Conservation (phyloP, 176 grass and related monocot species). For the Echinochloa phyllopogon region DNA sequence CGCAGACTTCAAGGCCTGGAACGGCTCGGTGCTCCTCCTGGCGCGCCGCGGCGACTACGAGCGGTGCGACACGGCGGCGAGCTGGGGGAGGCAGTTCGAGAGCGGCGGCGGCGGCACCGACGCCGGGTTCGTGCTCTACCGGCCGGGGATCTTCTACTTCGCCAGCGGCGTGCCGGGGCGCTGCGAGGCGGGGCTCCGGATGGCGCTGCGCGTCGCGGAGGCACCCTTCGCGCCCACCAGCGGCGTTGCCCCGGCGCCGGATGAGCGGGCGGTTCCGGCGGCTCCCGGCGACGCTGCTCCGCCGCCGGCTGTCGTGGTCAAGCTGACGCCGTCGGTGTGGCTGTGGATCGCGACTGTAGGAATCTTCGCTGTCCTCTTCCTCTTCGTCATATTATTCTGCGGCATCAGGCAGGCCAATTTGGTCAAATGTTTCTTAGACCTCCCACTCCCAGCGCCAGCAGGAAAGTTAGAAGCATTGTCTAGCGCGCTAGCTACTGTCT, state of each 20-base stretch:
- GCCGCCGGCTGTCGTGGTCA: too few species aligned
- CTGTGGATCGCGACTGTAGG: too few species aligned
- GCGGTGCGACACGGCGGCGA: neutral
- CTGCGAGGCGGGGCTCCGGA: neutral
- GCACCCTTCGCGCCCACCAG: neutral
- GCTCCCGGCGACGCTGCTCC: too few species aligned
- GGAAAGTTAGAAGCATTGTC: too few species aligned
- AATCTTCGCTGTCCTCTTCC: too few species aligned
- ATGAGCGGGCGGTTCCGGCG: too few species aligned
- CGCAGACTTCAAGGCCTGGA: neutral
- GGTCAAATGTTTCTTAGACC: too few species aligned
- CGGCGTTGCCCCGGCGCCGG: neutral
- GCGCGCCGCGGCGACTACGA: neutral
- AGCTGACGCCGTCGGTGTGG: too few species aligned
- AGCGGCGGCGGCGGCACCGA: neutral
- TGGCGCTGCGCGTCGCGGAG: neutral
- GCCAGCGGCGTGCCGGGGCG: neutral
- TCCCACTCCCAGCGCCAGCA: too few species aligned
- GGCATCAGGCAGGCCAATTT: too few species aligned
- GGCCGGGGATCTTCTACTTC: neutral
- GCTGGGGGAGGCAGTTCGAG: neutral
- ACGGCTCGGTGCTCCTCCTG: neutral
- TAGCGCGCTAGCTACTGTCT: too few species aligned
- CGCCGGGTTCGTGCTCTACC: neutral
- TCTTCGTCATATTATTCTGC: too few species aligned